Conservation (phyloP, 2,329 filamentous ascomycete species). For the Claviceps citrina region DNA sequence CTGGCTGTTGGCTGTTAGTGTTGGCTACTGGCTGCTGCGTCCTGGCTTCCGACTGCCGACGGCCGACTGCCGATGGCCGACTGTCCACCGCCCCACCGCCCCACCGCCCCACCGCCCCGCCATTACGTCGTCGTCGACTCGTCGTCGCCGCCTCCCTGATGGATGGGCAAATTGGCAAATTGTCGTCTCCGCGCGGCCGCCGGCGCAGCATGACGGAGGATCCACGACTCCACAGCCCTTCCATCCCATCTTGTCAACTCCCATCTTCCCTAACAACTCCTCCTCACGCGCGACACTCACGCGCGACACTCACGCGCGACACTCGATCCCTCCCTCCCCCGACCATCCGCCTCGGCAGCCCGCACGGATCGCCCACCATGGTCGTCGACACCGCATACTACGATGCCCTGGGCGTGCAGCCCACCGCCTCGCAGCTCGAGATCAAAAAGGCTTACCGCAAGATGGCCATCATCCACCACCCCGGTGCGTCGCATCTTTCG, state of each 20-base stretch:
- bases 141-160: background rate
- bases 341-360: background rate
- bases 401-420: slow-evolving; percentile 69
- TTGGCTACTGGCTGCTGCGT: no score
- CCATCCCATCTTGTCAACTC: background rate
- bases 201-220: background rate
- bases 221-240: background rate
- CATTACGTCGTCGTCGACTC: slow-evolving; percentile 19
- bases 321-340: background rate
- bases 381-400: slow-evolving; percentile 82
- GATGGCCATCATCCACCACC: slow-evolving; percentile 84
- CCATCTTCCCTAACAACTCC: no score
- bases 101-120: no score
- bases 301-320: background rate
- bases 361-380: slow-evolving; percentile 36
- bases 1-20: no score
- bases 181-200: no score
- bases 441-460: slow-evolving; percentile 97
- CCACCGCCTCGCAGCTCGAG: slow-evolving; percentile 74
- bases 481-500: slow-evolving; percentile 38
- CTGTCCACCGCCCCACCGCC: no score
- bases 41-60: no score
- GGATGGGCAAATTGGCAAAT: background rate
- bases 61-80: no score
- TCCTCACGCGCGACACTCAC: no score